phyloP scores from a whole-genome alignment of 768 basidiomycete species.

The Cubamyces lactineus region DNA sequence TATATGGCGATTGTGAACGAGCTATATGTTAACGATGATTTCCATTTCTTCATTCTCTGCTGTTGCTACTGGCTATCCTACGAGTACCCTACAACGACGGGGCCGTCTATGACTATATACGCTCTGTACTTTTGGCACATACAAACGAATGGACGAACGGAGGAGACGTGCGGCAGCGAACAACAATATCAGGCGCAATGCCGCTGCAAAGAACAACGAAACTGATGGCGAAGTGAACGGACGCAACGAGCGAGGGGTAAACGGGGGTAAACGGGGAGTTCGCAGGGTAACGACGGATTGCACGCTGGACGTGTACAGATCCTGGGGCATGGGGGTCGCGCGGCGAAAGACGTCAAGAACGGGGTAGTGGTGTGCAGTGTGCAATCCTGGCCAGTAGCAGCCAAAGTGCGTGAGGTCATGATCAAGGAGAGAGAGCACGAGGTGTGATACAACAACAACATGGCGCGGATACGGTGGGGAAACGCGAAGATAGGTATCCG shows the following conservation, averaged over 20 bases:
- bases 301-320: too few species aligned
- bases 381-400: background rate
- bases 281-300: too few species aligned
- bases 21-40: too few species aligned
- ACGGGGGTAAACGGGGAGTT: too few species aligned
- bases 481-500: background rate
- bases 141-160: background rate
- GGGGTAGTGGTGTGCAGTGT: background rate
- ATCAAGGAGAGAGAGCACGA: background rate
- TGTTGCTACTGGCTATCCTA: slow-evolving; percentile 7
- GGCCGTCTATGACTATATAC: slow-evolving; percentile 21
- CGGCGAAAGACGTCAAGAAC: background rate
- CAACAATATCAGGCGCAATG: background rate
- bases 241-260: too few species aligned
- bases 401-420: background rate
- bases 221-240: too few species aligned
- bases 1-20: too few species aligned
- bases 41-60: background rate
- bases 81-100: slow-evolving; percentile 13
- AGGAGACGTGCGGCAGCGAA: background rate
- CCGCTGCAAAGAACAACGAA: background rate
- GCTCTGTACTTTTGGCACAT: slow-evolving; percentile 20
- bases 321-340: too few species aligned
- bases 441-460: background rate
- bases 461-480: background rate